Conservation (phyloP, 2,329 filamentous ascomycete genomes). For the Emmonsiellopsis sp. region DNA sequence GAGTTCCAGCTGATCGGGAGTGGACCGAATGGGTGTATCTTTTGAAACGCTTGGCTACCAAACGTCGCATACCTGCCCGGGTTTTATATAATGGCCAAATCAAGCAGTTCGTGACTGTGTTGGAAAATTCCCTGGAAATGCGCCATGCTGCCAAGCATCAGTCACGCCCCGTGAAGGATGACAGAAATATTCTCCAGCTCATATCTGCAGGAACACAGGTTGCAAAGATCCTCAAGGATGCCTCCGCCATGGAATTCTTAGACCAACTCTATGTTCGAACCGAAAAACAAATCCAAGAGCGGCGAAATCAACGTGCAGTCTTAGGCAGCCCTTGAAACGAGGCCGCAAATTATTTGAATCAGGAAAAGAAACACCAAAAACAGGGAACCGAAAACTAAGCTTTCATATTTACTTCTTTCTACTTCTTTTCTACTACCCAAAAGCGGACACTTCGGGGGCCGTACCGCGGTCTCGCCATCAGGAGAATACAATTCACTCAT, state of each 20-base stretch:
- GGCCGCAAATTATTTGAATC: not conserved
- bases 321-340: slow-evolving; percentile 14
- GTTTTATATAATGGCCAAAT: slow-evolving; percentile 85
- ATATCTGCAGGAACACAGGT: slow-evolving; percentile 83
- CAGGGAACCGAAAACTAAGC: too few species aligned
- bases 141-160: slow-evolving; percentile 77
- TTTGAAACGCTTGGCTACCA: slow-evolving; percentile 75
- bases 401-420: too few species aligned
- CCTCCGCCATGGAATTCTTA: slow-evolving; percentile 71
- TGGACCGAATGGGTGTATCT: slow-evolving; percentile 92
- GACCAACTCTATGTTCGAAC: slow-evolving; percentile 75
- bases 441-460: too few species aligned
- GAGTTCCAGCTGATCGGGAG: slow-evolving; percentile 66
- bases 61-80: slow-evolving; percentile 72
- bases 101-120: slow-evolving; percentile 79
- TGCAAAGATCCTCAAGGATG: slow-evolving; percentile 78
- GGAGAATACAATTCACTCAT: too few species aligned
- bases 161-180: slow-evolving; percentile 74
- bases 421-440: too few species aligned
- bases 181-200: slow-evolving; percentile 78
- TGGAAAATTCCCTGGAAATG: slow-evolving; percentile 86
- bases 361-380: not conserved
- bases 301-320: slow-evolving; percentile 34
- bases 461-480: too few species aligned
- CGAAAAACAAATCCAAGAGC: slow-evolving; percentile 67